Evolutionary conservation across 2,329 filamentous ascomycete species (phyloP), one percentile per base, ranked within the genome.

Genomic region (Furcasterigmium furcatum): DNA sequence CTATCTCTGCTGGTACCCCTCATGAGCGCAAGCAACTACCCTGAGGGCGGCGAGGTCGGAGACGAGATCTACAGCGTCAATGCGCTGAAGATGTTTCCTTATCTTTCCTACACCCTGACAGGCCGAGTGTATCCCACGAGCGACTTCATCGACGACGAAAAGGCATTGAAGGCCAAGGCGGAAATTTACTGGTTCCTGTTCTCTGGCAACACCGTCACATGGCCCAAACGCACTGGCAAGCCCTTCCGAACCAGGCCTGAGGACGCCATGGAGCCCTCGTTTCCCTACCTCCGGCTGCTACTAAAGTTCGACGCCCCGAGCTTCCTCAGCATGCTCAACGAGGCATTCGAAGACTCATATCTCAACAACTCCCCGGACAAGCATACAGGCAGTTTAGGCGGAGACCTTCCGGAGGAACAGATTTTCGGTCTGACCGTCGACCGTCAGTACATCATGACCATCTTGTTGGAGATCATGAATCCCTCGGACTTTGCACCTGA

Each of bases 301-400:
- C 77, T 99, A 38, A 84, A 88, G 51, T 96, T 95, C 54, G 91
- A 97, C 63, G 84, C 91, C 0, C 82, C 91, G 2, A 96, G 89
- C 63, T 95, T 97, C 55, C 79, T 99, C 69, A 97, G 91, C 62
- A 89, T 92, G 56, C 71, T 99, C 34, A 99, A 99, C 55, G 95
- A 99, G 65, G 94, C 92, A 1, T 99, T 99, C 56, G 94, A 99
- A 62, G 92, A 99, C 58, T 77, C 85, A 0, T 99, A 96, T 56
- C 71, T 99, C 45, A 99, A 99, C 56, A 88, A 91, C 51, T 79
- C 83, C 8, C 76, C 82, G 3, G 84, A 89, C 41, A 78, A 78
- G 52, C 71, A 76, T 22, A 84, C 78, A 52, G 80, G 77, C 41
- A 70, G 71, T 44, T 52, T 72, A 53, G 54, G 64, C 16, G 71